These are phyloP conservation scores for Akanthomyces lecanii DNA, from an alignment of 2,329 filamentous ascomycete species.

Conservation along the genomic window DNA sequence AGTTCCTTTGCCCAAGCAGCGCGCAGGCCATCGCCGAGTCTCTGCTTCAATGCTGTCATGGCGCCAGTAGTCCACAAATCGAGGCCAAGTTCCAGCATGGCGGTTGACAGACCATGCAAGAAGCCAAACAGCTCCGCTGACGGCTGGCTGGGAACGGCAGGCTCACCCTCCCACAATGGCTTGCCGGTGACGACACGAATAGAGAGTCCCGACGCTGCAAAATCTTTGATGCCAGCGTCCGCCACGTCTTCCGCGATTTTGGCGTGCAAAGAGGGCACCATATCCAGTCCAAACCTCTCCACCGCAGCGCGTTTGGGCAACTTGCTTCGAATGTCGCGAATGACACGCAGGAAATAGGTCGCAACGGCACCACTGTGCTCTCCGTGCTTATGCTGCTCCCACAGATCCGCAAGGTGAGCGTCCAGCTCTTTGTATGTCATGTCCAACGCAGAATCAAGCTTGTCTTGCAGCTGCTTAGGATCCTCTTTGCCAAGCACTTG, in stretches of 20 bases:
- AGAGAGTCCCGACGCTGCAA: conserved; percentile 39
- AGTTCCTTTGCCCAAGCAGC: conserved; percentile 44
- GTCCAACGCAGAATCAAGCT: conserved; percentile 52
- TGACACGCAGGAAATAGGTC: conserved; percentile 66
- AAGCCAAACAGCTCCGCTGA: conserved; percentile 71
- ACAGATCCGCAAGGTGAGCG: conserved; percentile 47
- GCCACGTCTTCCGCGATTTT: conserved; percentile 54
- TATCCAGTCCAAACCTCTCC: conserved; percentile 53
- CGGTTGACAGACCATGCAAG: conserved; percentile 57
- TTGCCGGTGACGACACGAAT: conserved; percentile 53
- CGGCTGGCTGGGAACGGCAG: conserved; percentile 71
- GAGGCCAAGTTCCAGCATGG: conserved; percentile 66
- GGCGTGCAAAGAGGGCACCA: conserved; percentile 62
- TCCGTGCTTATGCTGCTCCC: conserved; percentile 42
- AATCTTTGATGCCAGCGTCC: conserved; percentile 43
- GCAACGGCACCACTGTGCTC: conserved; percentile 49
- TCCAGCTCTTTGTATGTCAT: conserved; percentile 57
- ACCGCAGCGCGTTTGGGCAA: conserved; percentile 52
- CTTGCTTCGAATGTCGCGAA: conserved; percentile 68
- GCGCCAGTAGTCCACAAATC: conserved; percentile 79
- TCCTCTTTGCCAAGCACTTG: conserved; percentile 68
- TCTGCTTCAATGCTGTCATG: conserved; percentile 57
- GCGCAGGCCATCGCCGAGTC: conserved; percentile 48
- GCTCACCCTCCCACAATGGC: conserved; percentile 75
- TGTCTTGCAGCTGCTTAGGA: conserved; percentile 57